Evolutionary conservation across 2,329 filamentous ascomycete genomes (phyloP).

Genomic region (Dissoconium aciculare): DNA sequence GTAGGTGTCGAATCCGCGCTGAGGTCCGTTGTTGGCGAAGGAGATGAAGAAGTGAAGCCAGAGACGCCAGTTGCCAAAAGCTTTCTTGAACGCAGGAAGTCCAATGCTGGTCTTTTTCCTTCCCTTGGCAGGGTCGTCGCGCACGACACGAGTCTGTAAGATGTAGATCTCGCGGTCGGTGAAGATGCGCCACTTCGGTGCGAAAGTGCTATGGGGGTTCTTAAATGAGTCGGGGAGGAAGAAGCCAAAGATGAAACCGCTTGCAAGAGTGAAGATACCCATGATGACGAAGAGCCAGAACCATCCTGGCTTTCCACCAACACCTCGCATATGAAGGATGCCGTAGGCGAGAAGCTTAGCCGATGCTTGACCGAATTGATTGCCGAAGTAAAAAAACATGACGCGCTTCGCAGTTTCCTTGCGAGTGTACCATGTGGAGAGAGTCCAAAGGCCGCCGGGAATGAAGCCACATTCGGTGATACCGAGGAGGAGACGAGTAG

Average conservation of each 20-base stretch:
- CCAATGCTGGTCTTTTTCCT: conserved; percentile 20
- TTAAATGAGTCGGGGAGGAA: conserved; percentile 22
- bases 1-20: conserved; percentile 21
- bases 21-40: conserved; percentile 20
- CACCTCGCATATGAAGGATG: conserved; percentile 21
- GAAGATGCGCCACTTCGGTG: conserved; percentile 16
- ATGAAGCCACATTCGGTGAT: conserved; percentile 32
- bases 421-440: conserved; percentile 35
- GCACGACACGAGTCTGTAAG: conserved; percentile 16
- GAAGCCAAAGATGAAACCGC: conserved; percentile 22
- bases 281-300: conserved; percentile 20
- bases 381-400: conserved; percentile 33
- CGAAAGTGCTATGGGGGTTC: conserved; percentile 17
- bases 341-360: conserved; percentile 31
- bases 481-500: conserved; percentile 27
- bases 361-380: conserved; percentile 28
- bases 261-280: conserved; percentile 23
- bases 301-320: conserved; percentile 12
- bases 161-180: conserved; percentile 20
- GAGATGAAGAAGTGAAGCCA: conserved; percentile 24
- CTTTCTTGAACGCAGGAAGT: conserved; percentile 19
- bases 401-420: conserved; percentile 34
- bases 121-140: conserved; percentile 21
- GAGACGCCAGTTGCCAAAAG: conserved; percentile 21
- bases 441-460: conserved; percentile 34